A percentile compares a stretch with the other conserved stretches of the same genome.
These are phyloP conservation scores for Taphrina wiesneri DNA, from an alignment of 1,139 yeast genomes.

Conservation along the genomic window DNA sequence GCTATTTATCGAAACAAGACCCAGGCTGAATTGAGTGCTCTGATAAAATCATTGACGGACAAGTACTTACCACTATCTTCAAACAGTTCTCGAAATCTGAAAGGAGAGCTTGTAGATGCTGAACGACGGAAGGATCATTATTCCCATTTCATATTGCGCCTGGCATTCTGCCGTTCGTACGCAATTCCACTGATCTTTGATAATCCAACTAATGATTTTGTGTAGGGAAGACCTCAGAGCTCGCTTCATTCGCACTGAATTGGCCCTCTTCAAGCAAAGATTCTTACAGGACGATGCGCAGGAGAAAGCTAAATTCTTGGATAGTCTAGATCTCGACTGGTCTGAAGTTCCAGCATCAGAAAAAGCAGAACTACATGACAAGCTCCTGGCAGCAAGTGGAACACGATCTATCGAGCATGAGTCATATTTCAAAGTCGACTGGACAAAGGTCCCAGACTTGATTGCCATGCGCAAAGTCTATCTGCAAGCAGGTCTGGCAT, in stretches of 20 bases:
- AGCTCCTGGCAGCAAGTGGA: conserved; percentile 52
- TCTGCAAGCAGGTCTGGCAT: conserved; percentile 70
- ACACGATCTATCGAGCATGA: conserved; percentile 52
- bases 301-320: conserved; percentile 68
- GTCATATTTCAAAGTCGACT: conserved; percentile 76
- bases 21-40: conserved; percentile 62
- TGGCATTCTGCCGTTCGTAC: conserved; percentile 81
- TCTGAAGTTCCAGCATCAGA: conserved; percentile 67
- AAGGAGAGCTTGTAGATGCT: conserved; percentile 44
- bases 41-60: conserved; percentile 65
- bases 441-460: conserved; percentile 77
- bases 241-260: conserved; percentile 75
- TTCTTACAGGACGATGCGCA: conserved; percentile 61
- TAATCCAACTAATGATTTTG: not conserved
- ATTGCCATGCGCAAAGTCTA: conserved; percentile 69
- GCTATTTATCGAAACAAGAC: conserved; percentile 66
- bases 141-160: conserved; percentile 80
- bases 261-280: conserved; percentile 70
- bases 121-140: conserved; percentile 88
- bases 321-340: conserved; percentile 60
- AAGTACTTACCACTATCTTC: conserved; percentile 64
- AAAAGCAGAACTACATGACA: conserved; percentile 53
- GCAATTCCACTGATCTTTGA: not conserved
- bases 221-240: conserved; percentile 68
- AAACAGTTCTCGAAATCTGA: conserved; percentile 39